Conservation (phyloP, 352 stramenopile species). For the Pythium aphanidermatum region DNA sequence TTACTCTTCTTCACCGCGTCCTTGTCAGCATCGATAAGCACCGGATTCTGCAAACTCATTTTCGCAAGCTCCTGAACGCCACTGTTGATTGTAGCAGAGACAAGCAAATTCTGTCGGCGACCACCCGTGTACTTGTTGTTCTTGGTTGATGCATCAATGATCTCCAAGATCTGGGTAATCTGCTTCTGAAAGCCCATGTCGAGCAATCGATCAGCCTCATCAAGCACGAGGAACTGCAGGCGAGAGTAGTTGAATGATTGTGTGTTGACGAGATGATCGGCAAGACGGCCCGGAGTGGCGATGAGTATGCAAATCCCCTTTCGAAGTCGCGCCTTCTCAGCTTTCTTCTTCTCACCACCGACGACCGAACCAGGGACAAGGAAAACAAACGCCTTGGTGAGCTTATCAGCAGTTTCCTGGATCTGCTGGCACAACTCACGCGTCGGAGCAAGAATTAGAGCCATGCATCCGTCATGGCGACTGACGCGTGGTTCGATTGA, state of each 20-base stretch:
- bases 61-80: slow-evolving; percentile 76
- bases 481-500: slow-evolving; percentile 58
- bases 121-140: slow-evolving; percentile 25
- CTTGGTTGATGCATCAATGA: slow-evolving; percentile 85
- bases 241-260: slow-evolving; percentile 85
- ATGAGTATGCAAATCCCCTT: slow-evolving; percentile 96
- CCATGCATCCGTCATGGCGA: slow-evolving; percentile 82
- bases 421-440: slow-evolving; percentile 96
- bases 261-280: slow-evolving; percentile 95
- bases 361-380: slow-evolving; percentile 88
- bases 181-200: slow-evolving; percentile 99
- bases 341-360: slow-evolving; percentile 91
- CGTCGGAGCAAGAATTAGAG: slow-evolving; percentile 92
- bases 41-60: slow-evolving; percentile 73
- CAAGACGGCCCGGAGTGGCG: slow-evolving; percentile 95
- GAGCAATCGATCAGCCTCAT: slow-evolving; percentile 99
- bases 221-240: slow-evolving; percentile 95
- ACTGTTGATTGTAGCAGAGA: slow-evolving; percentile 87
- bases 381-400: slow-evolving; percentile 91
- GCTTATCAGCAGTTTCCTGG: slow-evolving; percentile 91
- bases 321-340: slow-evolving; percentile 79
- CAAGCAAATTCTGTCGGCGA: slow-evolving; percentile 70
- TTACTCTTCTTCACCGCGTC: slow-evolving; percentile 12
- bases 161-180: slow-evolving; percentile 96
- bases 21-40: slow-evolving; percentile 72